Percentiles rank a stretch among this genome's conserved stretches.
These are phyloP conservation scores for Lactuca sativa DNA, from an alignment of 129 eudicot species.

Conservation along the genomic window DNA sequence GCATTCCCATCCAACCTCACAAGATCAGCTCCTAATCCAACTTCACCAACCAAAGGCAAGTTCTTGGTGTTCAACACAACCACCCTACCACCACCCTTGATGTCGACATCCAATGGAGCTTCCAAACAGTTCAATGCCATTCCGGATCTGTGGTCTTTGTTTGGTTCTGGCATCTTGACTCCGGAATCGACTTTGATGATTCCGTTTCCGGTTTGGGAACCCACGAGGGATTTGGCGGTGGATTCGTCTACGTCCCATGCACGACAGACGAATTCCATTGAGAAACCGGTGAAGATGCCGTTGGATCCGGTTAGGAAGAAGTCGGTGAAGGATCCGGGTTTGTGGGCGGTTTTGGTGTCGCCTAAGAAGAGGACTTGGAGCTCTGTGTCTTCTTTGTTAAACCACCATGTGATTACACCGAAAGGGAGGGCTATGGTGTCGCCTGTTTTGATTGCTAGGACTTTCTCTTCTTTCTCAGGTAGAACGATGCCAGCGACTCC, in stretches of 20 bases:
- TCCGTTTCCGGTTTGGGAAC: slow-evolving; percentile 55
- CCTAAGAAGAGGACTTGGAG: slow-evolving; percentile 74
- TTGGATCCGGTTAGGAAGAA: slow-evolving; percentile 71
- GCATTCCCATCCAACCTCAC: slow-evolving; percentile 70
- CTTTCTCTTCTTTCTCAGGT: slow-evolving; percentile 89
- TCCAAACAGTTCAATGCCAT: slow-evolving; percentile 77
- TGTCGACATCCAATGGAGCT: slow-evolving; percentile 86
- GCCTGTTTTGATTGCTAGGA: slow-evolving; percentile 67
- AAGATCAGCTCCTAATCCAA: slow-evolving; percentile 82
- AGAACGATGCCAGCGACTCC: slow-evolving; percentile 86
- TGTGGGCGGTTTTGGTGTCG: slow-evolving; percentile 73
- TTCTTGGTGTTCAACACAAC: slow-evolving; percentile 82
- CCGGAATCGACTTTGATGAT: slow-evolving; percentile 59
- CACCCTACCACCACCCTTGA: slow-evolving; percentile 68
- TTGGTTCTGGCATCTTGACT: slow-evolving; percentile 70
- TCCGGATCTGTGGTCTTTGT: slow-evolving; percentile 49
- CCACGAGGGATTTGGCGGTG: slow-evolving; percentile 58
- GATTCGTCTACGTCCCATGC: slow-evolving; percentile 80
- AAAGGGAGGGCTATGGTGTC: slow-evolving; percentile 85
- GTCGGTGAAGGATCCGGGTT: slow-evolving; percentile 72
- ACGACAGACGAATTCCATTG: slow-evolving; percentile 69
- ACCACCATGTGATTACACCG: slow-evolving; percentile 87
- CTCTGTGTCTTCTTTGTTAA: slow-evolving; percentile 82
- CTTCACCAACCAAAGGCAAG: slow-evolving; percentile 87
- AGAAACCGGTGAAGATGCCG: slow-evolving; percentile 88